Evolutionary conservation across 495 filamentous ascomycete genomes (phyloP).

Genomic region (Haplographium delicatum): DNA sequence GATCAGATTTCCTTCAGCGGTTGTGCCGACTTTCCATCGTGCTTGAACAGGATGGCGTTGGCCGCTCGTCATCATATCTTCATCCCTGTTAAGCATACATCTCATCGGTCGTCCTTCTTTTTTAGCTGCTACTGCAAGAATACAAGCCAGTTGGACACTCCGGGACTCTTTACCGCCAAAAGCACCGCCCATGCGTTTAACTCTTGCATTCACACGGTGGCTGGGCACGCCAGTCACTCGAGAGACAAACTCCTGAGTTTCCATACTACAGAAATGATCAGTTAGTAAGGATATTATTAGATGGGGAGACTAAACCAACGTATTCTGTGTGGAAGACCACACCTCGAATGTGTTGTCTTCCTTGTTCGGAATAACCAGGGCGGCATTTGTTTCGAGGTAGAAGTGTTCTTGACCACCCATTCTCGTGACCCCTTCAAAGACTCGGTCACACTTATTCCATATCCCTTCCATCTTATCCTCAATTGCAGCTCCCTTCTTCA

Average conservation of each 20-base stretch:
- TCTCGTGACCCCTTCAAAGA: conserved; percentile 33
- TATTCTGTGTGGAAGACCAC: conserved; percentile 40
- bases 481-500: conserved; percentile 32
- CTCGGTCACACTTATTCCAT: conserved; percentile 27
- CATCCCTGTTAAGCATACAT: conserved; percentile 39
- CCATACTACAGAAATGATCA: conserved; percentile 23
- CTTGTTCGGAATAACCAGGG: conserved; percentile 32
- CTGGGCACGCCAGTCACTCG: conserved; percentile 37
- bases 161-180: conserved; percentile 40
- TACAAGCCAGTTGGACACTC: conserved; percentile 30
- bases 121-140: conserved; percentile 37
- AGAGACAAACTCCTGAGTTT: conserved; percentile 37
- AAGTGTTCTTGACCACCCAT: conserved; percentile 41
- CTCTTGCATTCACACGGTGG: conserved; percentile 35
- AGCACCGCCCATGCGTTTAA: conserved; percentile 37
- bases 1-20: conserved; percentile 33
- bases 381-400: conserved; percentile 37
- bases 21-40: conserved; percentile 37
- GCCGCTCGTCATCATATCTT: conserved; percentile 36
- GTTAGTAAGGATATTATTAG: background rate
- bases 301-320: conserved; percentile 6
- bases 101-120: conserved; percentile 34
- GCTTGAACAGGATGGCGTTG: conserved; percentile 36
- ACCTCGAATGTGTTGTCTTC: conserved; percentile 36
- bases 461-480: conserved; percentile 27